Conservation (phyloP, 768 basidiomycete genomes). For the Obba rivulosa region DNA sequence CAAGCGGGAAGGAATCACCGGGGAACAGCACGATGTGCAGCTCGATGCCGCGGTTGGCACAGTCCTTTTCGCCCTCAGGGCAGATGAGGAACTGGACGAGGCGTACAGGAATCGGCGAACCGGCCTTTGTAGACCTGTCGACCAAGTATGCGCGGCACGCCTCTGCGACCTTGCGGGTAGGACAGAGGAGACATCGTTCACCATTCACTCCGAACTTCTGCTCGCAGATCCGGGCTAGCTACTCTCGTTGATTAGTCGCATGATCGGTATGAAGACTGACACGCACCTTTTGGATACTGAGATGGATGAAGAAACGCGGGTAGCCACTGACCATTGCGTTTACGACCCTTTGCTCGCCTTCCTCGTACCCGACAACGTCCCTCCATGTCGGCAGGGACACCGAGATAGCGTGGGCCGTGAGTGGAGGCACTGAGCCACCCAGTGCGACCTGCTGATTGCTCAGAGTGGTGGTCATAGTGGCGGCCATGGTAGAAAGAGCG, state of each 20-base stretch:
- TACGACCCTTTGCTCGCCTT: constrained; percentile 75
- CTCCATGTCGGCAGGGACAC: constrained; percentile 93
- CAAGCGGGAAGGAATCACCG: constrained; percentile 49
- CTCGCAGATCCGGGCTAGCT: constrained; percentile 78
- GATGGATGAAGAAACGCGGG: constrained; percentile 91
- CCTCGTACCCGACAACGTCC: constrained; percentile 90
- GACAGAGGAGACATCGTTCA: constrained; percentile 78
- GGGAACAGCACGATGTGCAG: constrained; percentile 84
- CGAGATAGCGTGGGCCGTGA: constrained; percentile 85
- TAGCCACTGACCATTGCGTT: constrained; percentile 85
- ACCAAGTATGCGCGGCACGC: constrained; percentile 73
- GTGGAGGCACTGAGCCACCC: constrained; percentile 56
- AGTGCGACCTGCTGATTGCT: constrained; percentile 18
- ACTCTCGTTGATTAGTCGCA: not conserved
- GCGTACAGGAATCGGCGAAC: constrained; percentile 42
- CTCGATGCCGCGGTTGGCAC: constrained; percentile 37
- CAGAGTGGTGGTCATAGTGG: constrained; percentile 1
- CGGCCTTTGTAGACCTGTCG: constrained; percentile 37
- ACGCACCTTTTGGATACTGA: constrained; percentile 76
- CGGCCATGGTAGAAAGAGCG: not conserved
- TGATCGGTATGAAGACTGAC: not conserved
- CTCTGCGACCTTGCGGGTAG: constrained; percentile 67
- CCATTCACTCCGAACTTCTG: constrained; percentile 67
- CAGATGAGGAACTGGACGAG: constrained; percentile 69
- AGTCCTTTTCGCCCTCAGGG: constrained; percentile 42